These are phyloP conservation scores for Aureobasidium sp. DNA, from an alignment of 2,329 filamentous ascomycete genomes.

Conservation along the genomic window DNA sequence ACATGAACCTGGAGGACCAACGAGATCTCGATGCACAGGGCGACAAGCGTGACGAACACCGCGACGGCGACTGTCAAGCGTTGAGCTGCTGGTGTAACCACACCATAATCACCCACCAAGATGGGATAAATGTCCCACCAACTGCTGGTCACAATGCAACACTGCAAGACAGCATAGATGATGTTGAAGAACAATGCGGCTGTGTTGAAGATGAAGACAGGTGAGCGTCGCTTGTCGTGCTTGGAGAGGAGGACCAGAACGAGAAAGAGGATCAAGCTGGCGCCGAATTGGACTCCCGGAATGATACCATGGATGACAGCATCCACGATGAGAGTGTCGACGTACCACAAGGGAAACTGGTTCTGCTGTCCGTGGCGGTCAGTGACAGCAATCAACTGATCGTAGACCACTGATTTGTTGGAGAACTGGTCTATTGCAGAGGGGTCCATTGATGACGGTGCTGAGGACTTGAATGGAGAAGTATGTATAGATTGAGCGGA, in stretches of 20 bases:
- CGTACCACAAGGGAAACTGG: constrained; percentile 37
- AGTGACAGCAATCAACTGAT: constrained; percentile 42
- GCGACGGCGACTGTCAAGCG: constrained; percentile 39
- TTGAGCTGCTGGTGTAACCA: constrained; percentile 17
- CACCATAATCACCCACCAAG: constrained; percentile 37
- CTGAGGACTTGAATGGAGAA: background rate
- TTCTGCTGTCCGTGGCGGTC: constrained; percentile 38
- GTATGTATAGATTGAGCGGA: background rate
- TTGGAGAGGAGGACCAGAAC: constrained; percentile 62
- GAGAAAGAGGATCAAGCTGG: constrained; percentile 57
- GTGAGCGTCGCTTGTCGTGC: constrained; percentile 54
- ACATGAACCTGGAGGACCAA: constrained; percentile 57
- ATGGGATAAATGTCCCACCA: constrained; percentile 56
- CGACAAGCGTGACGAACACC: constrained; percentile 46
- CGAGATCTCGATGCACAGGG: constrained; percentile 50
- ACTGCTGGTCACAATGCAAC: constrained; percentile 53
- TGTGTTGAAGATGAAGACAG: constrained; percentile 60
- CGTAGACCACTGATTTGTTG: background rate
- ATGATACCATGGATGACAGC: constrained; percentile 49
- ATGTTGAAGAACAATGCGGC: constrained; percentile 54
- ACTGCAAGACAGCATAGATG: constrained; percentile 51
- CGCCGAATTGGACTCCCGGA: constrained; percentile 60
- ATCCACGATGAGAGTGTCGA: constrained; percentile 41
- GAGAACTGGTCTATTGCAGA: background rate
- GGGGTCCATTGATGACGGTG: background rate